Percentiles rank a stretch among this genome's conserved stretches.
phyloP scores from a whole-genome alignment of 768 basidiomycete genomes.

The Pisolithus marmoratus region DNA sequence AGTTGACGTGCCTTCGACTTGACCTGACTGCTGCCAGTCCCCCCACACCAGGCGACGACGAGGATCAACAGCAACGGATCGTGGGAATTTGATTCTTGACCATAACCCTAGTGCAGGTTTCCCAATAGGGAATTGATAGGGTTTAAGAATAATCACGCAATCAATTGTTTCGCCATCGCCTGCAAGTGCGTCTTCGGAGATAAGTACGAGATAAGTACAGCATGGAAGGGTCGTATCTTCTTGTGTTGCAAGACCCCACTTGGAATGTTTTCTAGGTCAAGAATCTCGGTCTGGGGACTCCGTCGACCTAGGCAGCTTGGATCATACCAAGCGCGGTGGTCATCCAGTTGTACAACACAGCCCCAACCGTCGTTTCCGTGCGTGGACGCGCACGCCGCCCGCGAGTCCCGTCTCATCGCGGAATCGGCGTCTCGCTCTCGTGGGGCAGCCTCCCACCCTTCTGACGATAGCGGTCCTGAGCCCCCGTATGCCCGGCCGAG shows the following conservation, averaged over 20 bases:
- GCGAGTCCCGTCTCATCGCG: constrained; percentile 51
- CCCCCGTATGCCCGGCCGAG: constrained; percentile 77
- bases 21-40: not conserved
- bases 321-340: not conserved
- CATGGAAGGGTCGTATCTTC: not conserved
- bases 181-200: not conserved
- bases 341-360: not conserved
- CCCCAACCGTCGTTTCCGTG: constrained; percentile 53
- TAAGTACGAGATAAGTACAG: too few species aligned
- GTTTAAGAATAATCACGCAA: constrained; percentile 3
- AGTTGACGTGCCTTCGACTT: not conserved
- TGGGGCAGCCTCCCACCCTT: constrained; percentile 13
- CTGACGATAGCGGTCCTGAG: constrained; percentile 61
- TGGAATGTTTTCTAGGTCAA: not conserved
- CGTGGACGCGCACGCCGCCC: constrained; percentile 73
- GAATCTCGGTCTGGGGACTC: not conserved
- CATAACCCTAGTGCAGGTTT: constrained; percentile 6
- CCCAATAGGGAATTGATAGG: not conserved
- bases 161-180: not conserved
- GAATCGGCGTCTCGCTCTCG: constrained; percentile 17
- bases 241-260: not conserved
- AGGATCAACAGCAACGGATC: not conserved
- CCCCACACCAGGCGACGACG: not conserved
- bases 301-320: not conserved
- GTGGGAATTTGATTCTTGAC: not conserved